phyloP scores from a whole-genome alignment of 1,139 yeast genomes.

The Sugiyamaella paludigena region DNA sequence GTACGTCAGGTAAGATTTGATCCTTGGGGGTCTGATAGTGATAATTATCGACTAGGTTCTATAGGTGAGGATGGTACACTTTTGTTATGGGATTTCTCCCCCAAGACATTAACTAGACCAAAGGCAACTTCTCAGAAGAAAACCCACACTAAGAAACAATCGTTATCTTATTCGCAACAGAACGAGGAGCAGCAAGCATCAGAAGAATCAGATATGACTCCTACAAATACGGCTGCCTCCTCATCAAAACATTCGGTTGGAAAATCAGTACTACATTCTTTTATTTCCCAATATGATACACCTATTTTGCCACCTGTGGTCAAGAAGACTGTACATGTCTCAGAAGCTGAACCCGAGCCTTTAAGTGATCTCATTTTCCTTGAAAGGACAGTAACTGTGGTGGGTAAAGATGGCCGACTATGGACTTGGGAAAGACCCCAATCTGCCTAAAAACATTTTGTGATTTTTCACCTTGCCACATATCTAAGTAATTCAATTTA shows the following conservation, averaged over 20 bases:
- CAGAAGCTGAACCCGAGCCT: slow-evolving; percentile 30
- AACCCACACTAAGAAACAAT: slow-evolving; percentile 6
- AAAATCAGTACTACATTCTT: slow-evolving; percentile 27
- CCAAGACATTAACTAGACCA: slow-evolving; percentile 48
- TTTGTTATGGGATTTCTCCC: slow-evolving; percentile 71
- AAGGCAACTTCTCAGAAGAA: slow-evolving; percentile 17
- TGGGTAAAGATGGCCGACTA: slow-evolving; percentile 35
- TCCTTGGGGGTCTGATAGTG: slow-evolving; percentile 37
- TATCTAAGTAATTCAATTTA: neutral
- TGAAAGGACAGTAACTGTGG: slow-evolving; percentile 26
- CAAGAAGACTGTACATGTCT: slow-evolving; percentile 25
- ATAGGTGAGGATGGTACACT: slow-evolving; percentile 72
- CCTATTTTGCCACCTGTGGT: slow-evolving; percentile 34
- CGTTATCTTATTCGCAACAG: slow-evolving; percentile 5
- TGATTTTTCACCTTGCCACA: neutral
- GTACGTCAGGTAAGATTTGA: slow-evolving; percentile 52
- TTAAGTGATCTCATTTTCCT: slow-evolving; percentile 32
- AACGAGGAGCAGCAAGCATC: slow-evolving; percentile 2
- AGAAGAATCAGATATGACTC: slow-evolving; percentile 1
- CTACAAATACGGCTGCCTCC: slow-evolving; percentile 1
- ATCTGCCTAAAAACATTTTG: neutral
- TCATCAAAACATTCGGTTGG: neutral
- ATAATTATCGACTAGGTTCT: slow-evolving; percentile 56
- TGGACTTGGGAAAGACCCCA: slow-evolving; percentile 47
- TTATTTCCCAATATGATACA: slow-evolving; percentile 30